Evolutionary conservation across 2,329 filamentous ascomycete species (phyloP), one percentile per base, ranked within the genome.

Genomic region (Diplocarpon rosae): DNA sequence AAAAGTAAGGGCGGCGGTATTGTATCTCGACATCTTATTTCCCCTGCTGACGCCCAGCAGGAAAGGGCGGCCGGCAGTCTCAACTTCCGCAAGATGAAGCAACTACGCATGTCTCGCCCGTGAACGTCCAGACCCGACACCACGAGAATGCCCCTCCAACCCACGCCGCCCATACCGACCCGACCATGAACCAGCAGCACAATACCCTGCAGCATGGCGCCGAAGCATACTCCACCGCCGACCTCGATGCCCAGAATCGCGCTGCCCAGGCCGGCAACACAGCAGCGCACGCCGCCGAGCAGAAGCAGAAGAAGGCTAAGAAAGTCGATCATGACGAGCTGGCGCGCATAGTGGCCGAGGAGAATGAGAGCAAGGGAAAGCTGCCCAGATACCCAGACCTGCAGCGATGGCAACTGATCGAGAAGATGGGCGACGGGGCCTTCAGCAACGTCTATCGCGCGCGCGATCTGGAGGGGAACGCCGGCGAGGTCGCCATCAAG

Each of bases 391-490:
- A 94, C 59, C 85, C 86, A 1, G 86, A 86, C 31, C 69, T 94
- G 32, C 87, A 94, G 57, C 71, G 89, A 59, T 98, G 85, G 82
- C 78, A 83, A 43, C 70, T 95, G 29, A 47, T 92, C 42, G 89
- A 95, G 67, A 96, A 96, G 75, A 98, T 98, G 90, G 92, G 92
- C 53, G 92, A 96, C 56, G 92, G 92, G 50, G 92, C 92, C 49
- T 98, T 98, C 73, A 96, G 90, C 71, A 96, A 96, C 60, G 92
- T 98, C 53, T 98, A 96, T 66, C 81, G 86, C 32, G 92, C 92
- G 31, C 76, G 74, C 55, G 92, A 98, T 63, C 63, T 68, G 6
- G 73, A 79, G 5, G 83, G 85, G 33, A 71, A 80, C 51, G 75
- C 76, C 51, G 79, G 77, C 54, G 83, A 96, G 62, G 88, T 92